These are phyloP conservation scores for Aspergillus sp. DNA, from an alignment of 2,329 filamentous ascomycete species.

Conservation along the genomic window DNA sequence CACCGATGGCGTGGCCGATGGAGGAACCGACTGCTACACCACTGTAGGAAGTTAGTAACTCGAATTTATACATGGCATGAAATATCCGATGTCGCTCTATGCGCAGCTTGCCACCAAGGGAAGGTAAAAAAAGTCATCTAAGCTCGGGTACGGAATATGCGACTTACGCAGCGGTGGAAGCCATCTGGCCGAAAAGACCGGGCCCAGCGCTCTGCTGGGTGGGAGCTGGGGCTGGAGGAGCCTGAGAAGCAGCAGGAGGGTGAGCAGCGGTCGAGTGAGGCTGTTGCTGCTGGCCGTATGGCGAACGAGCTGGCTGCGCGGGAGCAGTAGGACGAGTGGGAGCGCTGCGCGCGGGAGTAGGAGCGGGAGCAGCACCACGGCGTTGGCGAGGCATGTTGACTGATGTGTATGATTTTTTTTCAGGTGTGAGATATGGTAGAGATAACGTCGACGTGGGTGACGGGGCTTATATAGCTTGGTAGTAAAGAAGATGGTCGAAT, in stretches of 20 bases:
- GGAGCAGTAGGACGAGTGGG: conserved; percentile 67
- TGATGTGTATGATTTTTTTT: conserved; percentile 26
- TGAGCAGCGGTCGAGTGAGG: conserved; percentile 67
- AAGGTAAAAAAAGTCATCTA: not conserved
- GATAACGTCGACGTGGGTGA: conserved; percentile 16
- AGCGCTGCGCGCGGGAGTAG: conserved; percentile 54
- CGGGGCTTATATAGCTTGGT: conserved; percentile 14
- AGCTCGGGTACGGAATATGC: conserved; percentile 1
- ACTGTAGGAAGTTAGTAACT: conserved; percentile 50
- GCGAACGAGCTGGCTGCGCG: conserved; percentile 53
- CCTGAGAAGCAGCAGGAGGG: conserved; percentile 49
- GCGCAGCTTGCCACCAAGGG: not conserved
- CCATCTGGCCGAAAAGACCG: conserved; percentile 95
- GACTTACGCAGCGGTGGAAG: conserved; percentile 92
- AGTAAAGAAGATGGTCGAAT: conserved; percentile 24
- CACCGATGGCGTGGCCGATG: conserved; percentile 91
- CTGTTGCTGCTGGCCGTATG: conserved; percentile 60
- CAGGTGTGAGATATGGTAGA: conserved; percentile 16
- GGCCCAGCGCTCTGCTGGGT: conserved; percentile 63
- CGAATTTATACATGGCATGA: not conserved
- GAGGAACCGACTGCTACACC: conserved; percentile 96
- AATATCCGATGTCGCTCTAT: not conserved
- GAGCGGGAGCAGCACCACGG: conserved; percentile 58
- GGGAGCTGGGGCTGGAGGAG: conserved; percentile 38
- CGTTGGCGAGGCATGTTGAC: conserved; percentile 75